Percentiles rank a stretch among this genome's conserved stretches.
phyloP scores from a whole-genome alignment of 2,329 filamentous ascomycete genomes.

The Stylonectria norvegica region DNA sequence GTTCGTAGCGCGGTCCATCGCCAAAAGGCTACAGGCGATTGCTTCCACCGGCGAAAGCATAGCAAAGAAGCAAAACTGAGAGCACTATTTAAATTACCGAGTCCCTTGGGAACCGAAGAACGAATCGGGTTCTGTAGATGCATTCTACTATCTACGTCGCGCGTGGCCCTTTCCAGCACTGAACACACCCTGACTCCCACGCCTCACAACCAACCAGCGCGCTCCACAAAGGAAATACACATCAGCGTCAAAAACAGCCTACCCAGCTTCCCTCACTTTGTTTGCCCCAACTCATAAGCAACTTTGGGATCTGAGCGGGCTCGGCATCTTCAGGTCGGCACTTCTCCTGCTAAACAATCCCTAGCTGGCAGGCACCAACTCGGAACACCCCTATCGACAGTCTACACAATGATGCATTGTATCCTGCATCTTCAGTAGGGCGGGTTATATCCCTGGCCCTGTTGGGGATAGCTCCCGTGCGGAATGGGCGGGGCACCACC shows the following conservation, averaged over 20 bases:
- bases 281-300: constrained; percentile 4
- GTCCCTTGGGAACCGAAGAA: constrained; percentile 12
- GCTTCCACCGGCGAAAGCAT: constrained; percentile 22
- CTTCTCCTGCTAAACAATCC: constrained; percentile 7
- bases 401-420: constrained; percentile 1
- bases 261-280: constrained; percentile 5
- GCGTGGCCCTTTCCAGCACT: constrained; percentile 19
- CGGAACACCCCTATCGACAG: constrained; percentile 1
- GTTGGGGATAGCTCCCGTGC: constrained; percentile 32
- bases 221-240: no score
- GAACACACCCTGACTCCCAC: no score
- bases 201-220: constrained; percentile 9
- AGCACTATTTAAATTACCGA: constrained; percentile 10
- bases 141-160: constrained; percentile 31
- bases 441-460: constrained; percentile 21
- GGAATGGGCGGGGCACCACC: constrained; percentile 27
- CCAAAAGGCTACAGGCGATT: constrained; percentile 26
- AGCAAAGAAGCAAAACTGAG: constrained; percentile 38
- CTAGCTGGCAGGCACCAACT: constrained; percentile 3
- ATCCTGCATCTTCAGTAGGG: constrained; percentile 19
- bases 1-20: constrained; percentile 39
- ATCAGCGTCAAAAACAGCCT: constrained; percentile 1
- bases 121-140: constrained; percentile 18
- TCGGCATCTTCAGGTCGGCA: constrained; percentile 9
- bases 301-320: constrained; percentile 11